Percentiles rank a stretch among this genome's conserved stretches.
Conservation (phyloP, 108 stramenopile genomes). For the Fragilaria radians region DNA sequence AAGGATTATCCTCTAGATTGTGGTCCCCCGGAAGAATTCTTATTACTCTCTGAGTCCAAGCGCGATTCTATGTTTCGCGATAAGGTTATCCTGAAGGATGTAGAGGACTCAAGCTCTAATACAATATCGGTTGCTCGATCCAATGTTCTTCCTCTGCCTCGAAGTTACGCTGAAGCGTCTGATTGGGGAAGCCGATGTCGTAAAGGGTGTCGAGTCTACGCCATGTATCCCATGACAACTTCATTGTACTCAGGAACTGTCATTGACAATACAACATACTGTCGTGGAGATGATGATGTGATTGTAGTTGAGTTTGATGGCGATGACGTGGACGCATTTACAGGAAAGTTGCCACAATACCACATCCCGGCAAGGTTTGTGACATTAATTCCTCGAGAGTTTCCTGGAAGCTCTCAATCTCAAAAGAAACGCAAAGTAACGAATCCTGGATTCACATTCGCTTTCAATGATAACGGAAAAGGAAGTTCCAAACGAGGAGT, state of each 20-base stretch:
- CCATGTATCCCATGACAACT: conserved; percentile 72
- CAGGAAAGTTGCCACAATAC: conserved; percentile 34
- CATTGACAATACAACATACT: conserved; percentile 64
- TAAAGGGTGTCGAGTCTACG: conserved; percentile 59
- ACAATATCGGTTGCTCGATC: conserved; percentile 29
- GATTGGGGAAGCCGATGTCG: conserved; percentile 49
- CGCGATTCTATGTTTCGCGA: conserved; percentile 50
- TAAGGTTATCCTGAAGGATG: conserved; percentile 56
- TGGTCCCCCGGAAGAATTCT: conserved; percentile 37
- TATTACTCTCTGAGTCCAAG: conserved; percentile 39
- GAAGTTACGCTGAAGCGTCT: conserved; percentile 46
- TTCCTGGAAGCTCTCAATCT: conserved; percentile 27
- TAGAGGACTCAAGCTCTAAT: conserved; percentile 45
- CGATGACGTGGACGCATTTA: conserved; percentile 43
- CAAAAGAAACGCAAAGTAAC: conserved; percentile 9
- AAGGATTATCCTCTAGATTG: conserved; percentile 32
- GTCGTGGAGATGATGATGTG: conserved; percentile 69
- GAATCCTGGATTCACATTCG: not conserved
- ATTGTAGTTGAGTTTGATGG: conserved; percentile 75
- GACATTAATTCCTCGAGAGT: conserved; percentile 58
- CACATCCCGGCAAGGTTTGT: conserved; percentile 71
- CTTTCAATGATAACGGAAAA: conserved; percentile 3
- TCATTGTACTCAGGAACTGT: conserved; percentile 70
- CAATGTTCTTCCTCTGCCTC: conserved; percentile 59
- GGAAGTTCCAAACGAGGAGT: conserved; percentile 1